Evolutionary conservation across 1,139 yeast species (phyloP), one percentile per base, ranked within the genome.

Genomic region (Kluyveromyces sp.): DNA sequence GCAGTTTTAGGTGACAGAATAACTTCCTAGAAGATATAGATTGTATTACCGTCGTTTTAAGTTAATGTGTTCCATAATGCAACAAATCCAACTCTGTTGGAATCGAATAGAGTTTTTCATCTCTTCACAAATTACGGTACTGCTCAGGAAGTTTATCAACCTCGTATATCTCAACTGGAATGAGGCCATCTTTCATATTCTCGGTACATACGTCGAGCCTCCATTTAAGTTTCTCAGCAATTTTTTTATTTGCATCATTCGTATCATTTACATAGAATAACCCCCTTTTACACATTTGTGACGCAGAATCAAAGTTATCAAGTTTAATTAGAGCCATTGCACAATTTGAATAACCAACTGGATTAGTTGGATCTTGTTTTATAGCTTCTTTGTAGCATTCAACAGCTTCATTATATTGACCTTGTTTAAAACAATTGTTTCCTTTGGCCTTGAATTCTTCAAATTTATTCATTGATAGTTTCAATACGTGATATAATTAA

Each of bases 331-430:
- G 74, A 30, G 89, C 77, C 61, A 86, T 82, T 2, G 97, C 94
- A 46, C 90, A 70, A 63, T 90, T 90, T 10, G 96, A 81, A 61
- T 77, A 83, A 4, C 87, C 70, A 4, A 83, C 74, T 0, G 95
- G 74, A 56, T 82, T 80, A 3, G 58, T 48, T 0, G 79, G 74
- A 50, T 80, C 83, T 39, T 76, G 49, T 7, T 67, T 70, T 37
- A 86, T 72, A 3, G 96, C 95, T 52, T 77, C 77, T 3, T 83
- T 67, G 63, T 90, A 90, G 3, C 74, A 66, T 35, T 71, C 66
- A 6, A 79, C 76, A 1, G 97, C 96, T 40, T 70, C 69, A 3
- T 61, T 63, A 57, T 68, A 83, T 42, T 81, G 69, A 25, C 77
- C 73, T 1, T 63, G 56, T 45, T 75, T 69, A 68, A 83, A 90